Evolutionary conservation across 345 rosid genomes (phyloP).

Genomic region (Lumnitzera littorea): DNA sequence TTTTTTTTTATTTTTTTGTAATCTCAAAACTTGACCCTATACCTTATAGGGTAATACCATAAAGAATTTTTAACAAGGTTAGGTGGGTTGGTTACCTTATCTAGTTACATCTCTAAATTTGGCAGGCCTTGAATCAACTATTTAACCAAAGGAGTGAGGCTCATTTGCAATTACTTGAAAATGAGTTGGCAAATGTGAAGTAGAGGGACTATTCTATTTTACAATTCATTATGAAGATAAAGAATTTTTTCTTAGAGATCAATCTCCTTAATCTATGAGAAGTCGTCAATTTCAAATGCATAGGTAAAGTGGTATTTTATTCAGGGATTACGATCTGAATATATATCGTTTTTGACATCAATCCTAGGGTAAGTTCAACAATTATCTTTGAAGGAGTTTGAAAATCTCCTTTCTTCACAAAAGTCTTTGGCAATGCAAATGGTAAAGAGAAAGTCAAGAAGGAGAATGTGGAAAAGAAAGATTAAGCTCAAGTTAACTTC

Average conservation of each 20-base stretch:
- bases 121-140: neutral
- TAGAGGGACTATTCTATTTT: slow-evolving; percentile 1
- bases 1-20: too few species aligned
- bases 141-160: slow-evolving; percentile 5
- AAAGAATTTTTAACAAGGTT: too few species aligned
- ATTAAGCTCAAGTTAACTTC: too few species aligned
- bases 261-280: neutral
- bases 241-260: slow-evolving; percentile 6
- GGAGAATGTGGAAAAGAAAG: neutral
- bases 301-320: slow-evolving; percentile 4
- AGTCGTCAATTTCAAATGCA: slow-evolving; percentile 8
- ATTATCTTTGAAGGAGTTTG: slow-evolving; percentile 11
- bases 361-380: slow-evolving; percentile 12
- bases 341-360: neutral
- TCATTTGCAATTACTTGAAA: neutral
- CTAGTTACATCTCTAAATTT: too few species aligned
- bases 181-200: slow-evolving; percentile 3
- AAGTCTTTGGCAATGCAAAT: slow-evolving; percentile 6
- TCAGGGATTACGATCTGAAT: slow-evolving; percentile 2
- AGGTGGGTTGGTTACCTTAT: too few species aligned
- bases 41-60: too few species aligned
- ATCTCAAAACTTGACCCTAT: too few species aligned
- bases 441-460: slow-evolving; percentile 2
- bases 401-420: slow-evolving; percentile 4
- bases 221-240: slow-evolving; percentile 4